Conservation (phyloP, 2,329 filamentous ascomycete genomes). For the Pyrenochaeta sp. region DNA sequence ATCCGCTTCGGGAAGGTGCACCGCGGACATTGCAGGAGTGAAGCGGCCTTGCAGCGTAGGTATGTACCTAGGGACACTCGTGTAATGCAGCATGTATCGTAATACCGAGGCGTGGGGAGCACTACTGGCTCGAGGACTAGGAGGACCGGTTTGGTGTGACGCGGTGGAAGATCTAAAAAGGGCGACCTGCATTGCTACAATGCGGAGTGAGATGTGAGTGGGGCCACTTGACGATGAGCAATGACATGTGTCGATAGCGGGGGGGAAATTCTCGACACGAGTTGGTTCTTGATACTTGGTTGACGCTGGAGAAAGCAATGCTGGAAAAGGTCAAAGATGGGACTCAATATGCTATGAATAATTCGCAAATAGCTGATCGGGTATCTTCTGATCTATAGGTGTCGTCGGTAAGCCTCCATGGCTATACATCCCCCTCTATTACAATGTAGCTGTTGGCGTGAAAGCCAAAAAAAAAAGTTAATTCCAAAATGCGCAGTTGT, state of each 20-base stretch:
- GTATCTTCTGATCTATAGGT: constrained; percentile 24
- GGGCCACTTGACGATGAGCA: too few species aligned
- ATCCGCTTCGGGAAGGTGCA: constrained; percentile 1
- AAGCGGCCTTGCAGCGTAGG: constrained; percentile 1
- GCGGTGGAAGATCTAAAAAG: neutral
- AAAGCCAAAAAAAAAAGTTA: too few species aligned
- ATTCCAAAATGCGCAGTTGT: neutral
- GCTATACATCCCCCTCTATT: neutral
- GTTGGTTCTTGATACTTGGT: neutral
- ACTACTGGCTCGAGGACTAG: neutral
- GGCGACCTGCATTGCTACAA: neutral
- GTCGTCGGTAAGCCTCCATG: neutral
- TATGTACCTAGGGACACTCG: neutral
- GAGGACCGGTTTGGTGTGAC: neutral
- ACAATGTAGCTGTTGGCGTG: too few species aligned
- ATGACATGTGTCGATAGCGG: neutral
- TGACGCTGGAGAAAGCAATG: neutral
- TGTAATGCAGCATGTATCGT: neutral
- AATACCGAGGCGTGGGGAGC: neutral
- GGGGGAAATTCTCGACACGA: neutral
- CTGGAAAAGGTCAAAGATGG: neutral
- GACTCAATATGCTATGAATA: neutral
- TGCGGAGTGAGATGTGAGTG: neutral
- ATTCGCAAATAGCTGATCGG: constrained; percentile 6
- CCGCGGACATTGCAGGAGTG: neutral